phyloP scores from a whole-genome alignment of 108 stramenopile genomes.

The Tribonema minus region DNA sequence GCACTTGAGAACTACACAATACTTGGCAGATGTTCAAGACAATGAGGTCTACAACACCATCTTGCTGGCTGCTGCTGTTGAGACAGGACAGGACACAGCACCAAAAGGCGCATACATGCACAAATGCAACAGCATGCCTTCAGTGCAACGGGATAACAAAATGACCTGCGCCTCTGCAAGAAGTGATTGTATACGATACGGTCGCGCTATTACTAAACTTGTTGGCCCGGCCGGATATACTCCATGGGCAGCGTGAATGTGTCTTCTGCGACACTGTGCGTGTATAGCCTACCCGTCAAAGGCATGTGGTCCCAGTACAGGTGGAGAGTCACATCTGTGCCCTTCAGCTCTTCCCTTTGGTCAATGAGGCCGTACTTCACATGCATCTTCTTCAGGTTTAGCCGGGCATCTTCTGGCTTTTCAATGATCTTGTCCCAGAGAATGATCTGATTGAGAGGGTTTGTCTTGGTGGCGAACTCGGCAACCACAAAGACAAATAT shows the following conservation, averaged over 20 bases:
- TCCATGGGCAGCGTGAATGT: conserved; percentile 24
- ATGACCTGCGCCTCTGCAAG: too few relatives aligned
- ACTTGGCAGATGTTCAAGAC: too few relatives aligned
- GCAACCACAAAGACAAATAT: conserved; percentile 66
- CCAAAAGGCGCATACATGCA: background rate
- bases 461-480: conserved; percentile 71
- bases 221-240: background rate
- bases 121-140: background rate
- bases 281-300: conserved; percentile 65
- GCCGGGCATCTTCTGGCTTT: conserved; percentile 62
- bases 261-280: conserved; percentile 38
- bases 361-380: conserved; percentile 94
- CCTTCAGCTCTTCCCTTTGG: conserved; percentile 49
- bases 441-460: conserved; percentile 60
- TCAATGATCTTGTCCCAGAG: conserved; percentile 95
- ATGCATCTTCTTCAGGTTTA: conserved; percentile 74
- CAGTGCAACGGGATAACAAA: too few relatives aligned
- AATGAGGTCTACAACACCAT: too few relatives aligned
- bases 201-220: too few relatives aligned
- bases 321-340: conserved; percentile 60
- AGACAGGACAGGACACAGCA: background rate
- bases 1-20: too few relatives aligned
- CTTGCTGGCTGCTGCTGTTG: background rate
- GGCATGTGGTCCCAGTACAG: conserved; percentile 99
- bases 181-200: too few relatives aligned